Evolutionary conservation across 2,329 filamentous ascomycete genomes (phyloP).

Genomic region (Phyllosticta ampelicida): DNA sequence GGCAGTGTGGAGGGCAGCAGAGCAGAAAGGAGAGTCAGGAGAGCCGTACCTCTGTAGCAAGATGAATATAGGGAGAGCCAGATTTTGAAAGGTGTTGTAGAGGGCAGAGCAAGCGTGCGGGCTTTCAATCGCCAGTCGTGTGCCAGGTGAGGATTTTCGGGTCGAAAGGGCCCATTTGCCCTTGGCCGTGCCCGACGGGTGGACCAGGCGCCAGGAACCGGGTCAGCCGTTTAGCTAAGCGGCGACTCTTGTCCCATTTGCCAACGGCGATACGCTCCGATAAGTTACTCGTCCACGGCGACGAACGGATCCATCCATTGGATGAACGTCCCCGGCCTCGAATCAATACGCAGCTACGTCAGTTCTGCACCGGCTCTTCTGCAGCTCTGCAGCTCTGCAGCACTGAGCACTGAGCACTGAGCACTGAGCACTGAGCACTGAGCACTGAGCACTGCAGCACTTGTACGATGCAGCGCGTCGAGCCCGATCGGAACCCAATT

Average conservation of each 20-base stretch:
- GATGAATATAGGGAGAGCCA: not conserved
- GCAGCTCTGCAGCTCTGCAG: too few species aligned
- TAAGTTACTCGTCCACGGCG: not conserved
- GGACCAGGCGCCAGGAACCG: not conserved
- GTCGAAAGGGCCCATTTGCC: not conserved
- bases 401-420: too few species aligned
- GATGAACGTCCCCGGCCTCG: not conserved
- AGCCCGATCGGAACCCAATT: not conserved
- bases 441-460: too few species aligned
- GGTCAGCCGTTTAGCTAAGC: not conserved
- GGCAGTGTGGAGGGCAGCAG: not conserved
- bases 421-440: too few species aligned
- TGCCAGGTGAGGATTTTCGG: constrained; percentile 9
- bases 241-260: not conserved
- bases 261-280: not conserved
- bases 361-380: not conserved
- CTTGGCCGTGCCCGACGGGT: not conserved
- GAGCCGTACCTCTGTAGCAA: constrained; percentile 4
- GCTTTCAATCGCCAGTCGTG: constrained; percentile 1
- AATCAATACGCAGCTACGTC: not conserved
- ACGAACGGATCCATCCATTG: not conserved
- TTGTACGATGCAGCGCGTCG: not conserved
- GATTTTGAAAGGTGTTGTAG: not conserved
- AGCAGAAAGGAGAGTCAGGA: not conserved
- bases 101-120: not conserved